Conservation (phyloP, 2,329 filamentous ascomycete species). For the Fusarium caatingaense region DNA sequence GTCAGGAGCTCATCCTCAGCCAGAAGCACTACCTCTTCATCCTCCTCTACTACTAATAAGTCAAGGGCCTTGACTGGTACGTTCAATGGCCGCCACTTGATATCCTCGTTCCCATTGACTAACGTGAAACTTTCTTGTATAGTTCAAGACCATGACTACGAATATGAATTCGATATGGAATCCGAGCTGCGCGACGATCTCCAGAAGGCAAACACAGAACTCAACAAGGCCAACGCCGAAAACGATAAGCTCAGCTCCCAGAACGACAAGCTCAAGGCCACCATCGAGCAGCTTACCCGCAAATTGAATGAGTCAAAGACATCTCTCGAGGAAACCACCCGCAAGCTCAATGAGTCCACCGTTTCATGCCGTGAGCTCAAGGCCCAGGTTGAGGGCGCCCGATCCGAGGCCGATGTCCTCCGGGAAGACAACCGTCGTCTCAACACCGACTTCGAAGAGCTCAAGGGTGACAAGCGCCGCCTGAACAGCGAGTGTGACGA, state of each 20-base stretch:
- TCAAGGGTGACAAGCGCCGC: conserved; percentile 44
- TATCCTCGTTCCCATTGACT: conserved; percentile 22
- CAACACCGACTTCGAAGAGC: conserved; percentile 42
- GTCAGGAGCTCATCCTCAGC: conserved; percentile 38
- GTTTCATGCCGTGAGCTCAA: conserved; percentile 44
- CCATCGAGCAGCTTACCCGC: conserved; percentile 46
- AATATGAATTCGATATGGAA: conserved; percentile 42
- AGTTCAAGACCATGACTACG: conserved; percentile 42
- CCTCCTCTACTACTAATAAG: conserved; percentile 28
- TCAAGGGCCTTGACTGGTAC: conserved; percentile 43
- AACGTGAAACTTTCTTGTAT: conserved; percentile 23
- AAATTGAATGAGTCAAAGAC: conserved; percentile 47
- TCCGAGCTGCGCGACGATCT: conserved; percentile 44
- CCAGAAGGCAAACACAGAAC: conserved; percentile 46
- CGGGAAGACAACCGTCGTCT: conserved; percentile 45
- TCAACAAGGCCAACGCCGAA: conserved; percentile 46
- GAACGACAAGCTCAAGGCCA: conserved; percentile 46
- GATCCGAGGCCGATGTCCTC: conserved; percentile 43
- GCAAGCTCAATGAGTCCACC: conserved; percentile 34
- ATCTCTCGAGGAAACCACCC: conserved; percentile 31
- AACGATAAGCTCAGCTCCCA: conserved; percentile 46
- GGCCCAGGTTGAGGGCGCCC: conserved; percentile 43
- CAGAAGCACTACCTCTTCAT: conserved; percentile 28
- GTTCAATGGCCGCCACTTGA: conserved; percentile 28
- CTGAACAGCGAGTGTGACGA: conserved; percentile 45